Evolutionary conservation across 1,139 yeast genomes (phyloP), one percentile per base, ranked within the genome.

Genomic region (Zygosaccharomyces sapae): DNA sequence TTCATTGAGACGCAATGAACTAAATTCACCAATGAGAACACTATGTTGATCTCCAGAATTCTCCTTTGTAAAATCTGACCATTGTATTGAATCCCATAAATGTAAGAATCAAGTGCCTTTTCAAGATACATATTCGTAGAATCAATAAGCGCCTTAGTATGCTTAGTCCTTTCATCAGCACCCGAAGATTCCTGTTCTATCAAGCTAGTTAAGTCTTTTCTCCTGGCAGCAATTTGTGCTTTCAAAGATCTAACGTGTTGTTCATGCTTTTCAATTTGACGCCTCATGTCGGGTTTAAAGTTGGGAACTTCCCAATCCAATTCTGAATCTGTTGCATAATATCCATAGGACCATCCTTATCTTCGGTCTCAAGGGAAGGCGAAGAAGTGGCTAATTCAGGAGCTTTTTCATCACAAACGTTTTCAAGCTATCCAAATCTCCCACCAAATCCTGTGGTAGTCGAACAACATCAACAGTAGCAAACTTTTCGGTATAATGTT

Each of bases 401-500:
- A 1, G 57, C 53, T 25, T 51, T 55, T 10, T 45, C 47, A 4
- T 38, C 8, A 58, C 48, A 25, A 57, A 55, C 3, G 24, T 18
- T 10, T 39, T 47, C 18, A 59, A 19, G 3, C 50, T 48, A 6
- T 52, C 46, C 30, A 58, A 44, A n/a, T 54, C 53, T 7, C 47
- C 44, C 1, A 38, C n/a, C 16, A 55, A 55, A 6, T 50, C 45
- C 10, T 46, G 49, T 7, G 65, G 53, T 34, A 63, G 44, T 6
- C 42, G 42, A 8, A 56, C 40, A 10, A 50, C 41, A 18, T 50
- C 47, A 5, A 45, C 27, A 2, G 25, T 35, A 9, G 51, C 43
- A 43, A 60, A 59, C 43, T 57, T 52, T 7, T 47, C 48, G 31
- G 61, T 42, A 43, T 77, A 80, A 49, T 81, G 77, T 49, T 80